These are phyloP conservation scores for Cryptococcus maquisensis DNA, from an alignment of 1,284 basidiomycete species.

Conservation along the genomic window DNA sequence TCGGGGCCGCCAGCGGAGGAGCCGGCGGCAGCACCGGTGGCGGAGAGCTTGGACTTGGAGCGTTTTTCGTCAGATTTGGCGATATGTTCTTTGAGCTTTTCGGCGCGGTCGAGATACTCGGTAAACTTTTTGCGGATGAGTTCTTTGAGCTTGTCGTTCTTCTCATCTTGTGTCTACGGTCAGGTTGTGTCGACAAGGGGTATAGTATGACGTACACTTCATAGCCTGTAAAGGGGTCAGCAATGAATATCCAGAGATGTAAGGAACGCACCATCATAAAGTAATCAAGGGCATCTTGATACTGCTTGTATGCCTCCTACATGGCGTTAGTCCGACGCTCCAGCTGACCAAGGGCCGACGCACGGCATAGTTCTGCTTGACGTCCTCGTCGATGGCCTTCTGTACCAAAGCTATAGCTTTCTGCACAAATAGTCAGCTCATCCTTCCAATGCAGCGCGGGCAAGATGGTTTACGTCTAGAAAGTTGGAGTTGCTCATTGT, in stretches of 20 bases:
- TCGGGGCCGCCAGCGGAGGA: conserved; percentile 62
- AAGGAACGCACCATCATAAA: conserved; percentile 75
- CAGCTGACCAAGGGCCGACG: conserved; percentile 6
- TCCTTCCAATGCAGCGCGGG: neutral
- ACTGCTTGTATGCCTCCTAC: conserved; percentile 84
- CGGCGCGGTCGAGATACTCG: conserved; percentile 89
- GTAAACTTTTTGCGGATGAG: conserved; percentile 85
- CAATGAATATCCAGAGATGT: neutral
- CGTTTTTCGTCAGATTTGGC: conserved; percentile 63
- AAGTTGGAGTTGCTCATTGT: conserved; percentile 53
- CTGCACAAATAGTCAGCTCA: conserved; percentile 51
- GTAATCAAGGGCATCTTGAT: conserved; percentile 93
- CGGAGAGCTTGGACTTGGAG: conserved; percentile 70
- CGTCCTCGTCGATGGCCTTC: conserved; percentile 91
- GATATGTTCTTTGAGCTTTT: conserved; percentile 84
- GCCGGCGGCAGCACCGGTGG: conserved; percentile 58
- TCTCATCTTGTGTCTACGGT: conserved; percentile 66
- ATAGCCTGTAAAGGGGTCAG: conserved; percentile 36
- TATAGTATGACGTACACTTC: conserved; percentile 57
- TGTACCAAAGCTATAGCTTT: conserved; percentile 93
- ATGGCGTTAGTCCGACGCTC: conserved; percentile 6
- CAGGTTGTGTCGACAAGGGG: neutral
- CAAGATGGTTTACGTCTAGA: conserved; percentile 54
- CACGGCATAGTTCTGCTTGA: conserved; percentile 77
- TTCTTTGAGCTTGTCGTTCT: conserved; percentile 87